phyloP scores from a whole-genome alignment of 441 rosid species.

The Populus hybrid region DNA sequence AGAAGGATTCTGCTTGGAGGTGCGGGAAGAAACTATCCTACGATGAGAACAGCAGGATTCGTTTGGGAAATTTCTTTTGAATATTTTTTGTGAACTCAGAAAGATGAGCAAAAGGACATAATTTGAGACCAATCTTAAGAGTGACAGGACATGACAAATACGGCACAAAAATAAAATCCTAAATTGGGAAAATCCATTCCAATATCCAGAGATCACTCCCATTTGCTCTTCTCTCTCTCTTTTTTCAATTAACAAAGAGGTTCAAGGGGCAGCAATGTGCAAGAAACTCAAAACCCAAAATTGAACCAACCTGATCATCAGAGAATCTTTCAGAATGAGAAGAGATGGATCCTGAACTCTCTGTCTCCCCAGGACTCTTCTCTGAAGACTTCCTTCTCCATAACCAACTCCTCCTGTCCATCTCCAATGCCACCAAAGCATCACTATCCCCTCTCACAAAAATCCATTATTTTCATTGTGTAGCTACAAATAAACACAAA shows the following conservation, averaged over 20 bases:
- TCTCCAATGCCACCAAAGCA: slow-evolving; percentile 33
- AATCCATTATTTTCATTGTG: not conserved
- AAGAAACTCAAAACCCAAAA: not conserved
- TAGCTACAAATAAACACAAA: not conserved
- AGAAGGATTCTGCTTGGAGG: not conserved
- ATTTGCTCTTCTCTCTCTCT: not conserved
- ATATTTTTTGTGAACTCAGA: not conserved
- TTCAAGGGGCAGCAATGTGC: not conserved
- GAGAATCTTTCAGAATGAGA: slow-evolving; percentile 77
- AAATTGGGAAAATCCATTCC: not conserved
- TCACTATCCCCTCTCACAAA: not conserved
- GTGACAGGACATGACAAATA: not conserved
- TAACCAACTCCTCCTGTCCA: slow-evolving; percentile 86
- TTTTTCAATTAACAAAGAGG: not conserved
- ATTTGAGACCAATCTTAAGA: not conserved
- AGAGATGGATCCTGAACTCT: slow-evolving; percentile 68
- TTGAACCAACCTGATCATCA: slow-evolving; percentile 64
- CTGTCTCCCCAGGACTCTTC: slow-evolving; percentile 71
- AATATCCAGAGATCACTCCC: not conserved
- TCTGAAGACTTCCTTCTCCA: slow-evolving; percentile 77
- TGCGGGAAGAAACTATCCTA: not conserved
- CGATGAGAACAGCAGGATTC: not conserved
- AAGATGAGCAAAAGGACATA: not conserved
- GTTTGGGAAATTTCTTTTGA: not conserved
- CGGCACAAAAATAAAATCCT: not conserved